Evolutionary conservation across 2,329 filamentous ascomycete genomes (phyloP).

Genomic region (Pseudogymnoascus sp.): DNA sequence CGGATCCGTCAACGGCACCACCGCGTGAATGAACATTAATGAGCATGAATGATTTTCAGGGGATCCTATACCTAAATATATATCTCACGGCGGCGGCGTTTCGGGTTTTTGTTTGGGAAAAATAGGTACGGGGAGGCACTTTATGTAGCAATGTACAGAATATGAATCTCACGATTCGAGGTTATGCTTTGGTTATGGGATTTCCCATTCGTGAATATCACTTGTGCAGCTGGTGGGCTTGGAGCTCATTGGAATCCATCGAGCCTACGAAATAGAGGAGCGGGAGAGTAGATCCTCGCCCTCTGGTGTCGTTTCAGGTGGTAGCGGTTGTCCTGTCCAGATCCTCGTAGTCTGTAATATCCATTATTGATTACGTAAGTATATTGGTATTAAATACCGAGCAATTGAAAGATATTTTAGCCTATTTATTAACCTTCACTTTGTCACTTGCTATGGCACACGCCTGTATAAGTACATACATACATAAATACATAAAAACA

Average conservation of each 20-base stretch:
- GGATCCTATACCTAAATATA: constrained; percentile 1
- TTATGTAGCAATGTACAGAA: constrained; percentile 7
- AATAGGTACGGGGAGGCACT: not conserved
- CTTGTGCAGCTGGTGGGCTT: not conserved
- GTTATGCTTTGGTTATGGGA: not conserved
- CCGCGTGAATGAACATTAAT: not conserved
- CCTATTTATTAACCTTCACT: not conserved
- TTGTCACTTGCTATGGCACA: not conserved
- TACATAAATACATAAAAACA: not conserved
- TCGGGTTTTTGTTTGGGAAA: not conserved
- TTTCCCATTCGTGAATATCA: not conserved
- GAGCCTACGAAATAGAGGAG: not conserved
- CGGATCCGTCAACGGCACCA: not conserved
- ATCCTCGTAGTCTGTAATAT: not conserved
- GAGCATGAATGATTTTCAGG: not conserved
- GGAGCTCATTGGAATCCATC: not conserved
- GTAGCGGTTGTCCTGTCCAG: not conserved
- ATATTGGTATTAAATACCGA: not conserved
- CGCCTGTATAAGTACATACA: not conserved
- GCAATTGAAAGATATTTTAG: not conserved
- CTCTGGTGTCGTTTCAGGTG: not conserved
- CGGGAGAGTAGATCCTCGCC: no score
- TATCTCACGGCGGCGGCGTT: constrained; percentile 1
- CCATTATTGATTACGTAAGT: not conserved
- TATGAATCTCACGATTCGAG: not conserved